phyloP scores from a whole-genome alignment of 345 rosid genomes.

The Eucalyptus polyanthemos region DNA sequence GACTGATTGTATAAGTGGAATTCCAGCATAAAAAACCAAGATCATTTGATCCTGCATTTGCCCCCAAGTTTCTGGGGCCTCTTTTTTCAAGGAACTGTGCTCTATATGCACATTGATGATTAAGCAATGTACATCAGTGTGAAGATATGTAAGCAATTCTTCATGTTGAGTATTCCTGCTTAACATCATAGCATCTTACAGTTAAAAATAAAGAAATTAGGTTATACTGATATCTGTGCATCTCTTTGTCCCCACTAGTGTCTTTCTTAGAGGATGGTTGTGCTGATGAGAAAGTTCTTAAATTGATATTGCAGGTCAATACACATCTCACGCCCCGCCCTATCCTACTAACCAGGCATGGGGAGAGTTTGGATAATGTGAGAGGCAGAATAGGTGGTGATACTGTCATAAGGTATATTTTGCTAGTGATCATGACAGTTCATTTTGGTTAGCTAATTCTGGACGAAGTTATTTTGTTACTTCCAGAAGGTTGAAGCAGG shows the following conservation, averaged over 20 bases:
- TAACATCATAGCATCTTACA: background rate
- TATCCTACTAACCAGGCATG: slow-evolving; percentile 95
- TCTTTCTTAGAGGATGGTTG: background rate
- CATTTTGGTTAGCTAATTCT: background rate
- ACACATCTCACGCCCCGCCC: slow-evolving; percentile 99
- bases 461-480: background rate
- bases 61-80: background rate
- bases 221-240: background rate
- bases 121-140: background rate
- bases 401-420: slow-evolving; percentile 59
- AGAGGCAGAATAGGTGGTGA: slow-evolving; percentile 98
- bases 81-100: background rate
- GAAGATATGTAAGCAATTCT: background rate
- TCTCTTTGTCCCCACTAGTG: background rate
- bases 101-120: background rate
- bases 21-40: background rate
- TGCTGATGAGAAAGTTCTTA: background rate
- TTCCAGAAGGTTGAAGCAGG: background rate
- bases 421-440: background rate
- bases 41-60: background rate
- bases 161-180: background rate
- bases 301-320: slow-evolving; percentile 57
- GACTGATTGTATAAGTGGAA: background rate
- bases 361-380: slow-evolving; percentile 94
- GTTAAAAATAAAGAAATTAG: background rate